phyloP scores from a whole-genome alignment of 768 basidiomycete genomes.

The Amanita molliuscula region DNA sequence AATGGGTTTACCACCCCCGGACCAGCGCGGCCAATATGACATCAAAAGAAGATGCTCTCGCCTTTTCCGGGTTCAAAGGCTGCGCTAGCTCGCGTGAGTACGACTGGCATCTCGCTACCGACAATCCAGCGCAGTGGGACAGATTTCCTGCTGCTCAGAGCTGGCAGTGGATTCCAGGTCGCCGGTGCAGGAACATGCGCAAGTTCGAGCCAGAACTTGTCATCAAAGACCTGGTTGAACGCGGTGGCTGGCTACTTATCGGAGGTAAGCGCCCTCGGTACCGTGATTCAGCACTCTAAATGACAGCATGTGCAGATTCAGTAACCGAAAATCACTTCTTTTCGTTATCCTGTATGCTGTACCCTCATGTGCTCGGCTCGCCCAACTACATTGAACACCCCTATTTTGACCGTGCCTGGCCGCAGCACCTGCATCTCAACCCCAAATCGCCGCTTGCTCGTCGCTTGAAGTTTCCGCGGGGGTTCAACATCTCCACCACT shows the following conservation, averaged over 20 bases:
- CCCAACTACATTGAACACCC: constrained; percentile 47
- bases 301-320: constrained; percentile 35
- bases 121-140: constrained; percentile 34
- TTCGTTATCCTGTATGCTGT: constrained; percentile 55
- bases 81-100: constrained; percentile 56
- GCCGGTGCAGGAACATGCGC: constrained; percentile 28
- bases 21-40: constrained; percentile 13
- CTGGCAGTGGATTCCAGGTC: constrained; percentile 43
- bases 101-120: constrained; percentile 52
- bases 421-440: constrained; percentile 53
- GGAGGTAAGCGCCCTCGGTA: constrained; percentile 35
- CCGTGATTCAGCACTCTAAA: neutral
- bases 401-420: constrained; percentile 54
- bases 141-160: constrained; percentile 43
- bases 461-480: constrained; percentile 31
- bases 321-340: constrained; percentile 70
- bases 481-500: constrained; percentile 45
- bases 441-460: constrained; percentile 40
- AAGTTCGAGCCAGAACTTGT: constrained; percentile 32
- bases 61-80: constrained; percentile 46
- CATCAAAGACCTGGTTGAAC: constrained; percentile 48
- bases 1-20: constrained; percentile 25
- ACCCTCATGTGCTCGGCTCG: constrained; percentile 57
- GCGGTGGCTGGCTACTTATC: constrained; percentile 62
- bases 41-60: constrained; percentile 30